Evolutionary conservation across 176 grass and related monocot species (phyloP).

Genomic region (Cenchrus purpureus): DNA sequence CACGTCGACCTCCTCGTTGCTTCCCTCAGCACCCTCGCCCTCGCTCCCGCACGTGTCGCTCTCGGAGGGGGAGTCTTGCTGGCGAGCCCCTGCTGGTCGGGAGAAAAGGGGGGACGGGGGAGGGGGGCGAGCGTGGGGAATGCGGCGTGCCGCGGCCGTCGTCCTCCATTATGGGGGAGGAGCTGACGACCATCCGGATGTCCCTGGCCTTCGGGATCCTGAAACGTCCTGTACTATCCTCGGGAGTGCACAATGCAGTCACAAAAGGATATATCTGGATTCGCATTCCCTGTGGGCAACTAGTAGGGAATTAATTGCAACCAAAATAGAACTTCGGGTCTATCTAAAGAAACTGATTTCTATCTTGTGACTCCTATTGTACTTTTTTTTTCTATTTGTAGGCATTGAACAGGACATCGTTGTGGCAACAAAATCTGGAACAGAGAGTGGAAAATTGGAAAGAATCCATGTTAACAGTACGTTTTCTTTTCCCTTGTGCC

Average conservation of each 20-base stretch:
- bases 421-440: not conserved
- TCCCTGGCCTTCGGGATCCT: too few relatives aligned
- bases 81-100: too few relatives aligned
- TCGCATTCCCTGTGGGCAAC: not conserved
- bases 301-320: not conserved
- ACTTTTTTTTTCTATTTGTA: not conserved
- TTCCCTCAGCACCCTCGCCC: too few relatives aligned
- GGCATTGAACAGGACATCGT: not conserved
- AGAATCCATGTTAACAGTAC: not conserved
- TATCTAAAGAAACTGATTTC: not conserved
- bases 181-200: too few relatives aligned
- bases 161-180: too few relatives aligned
- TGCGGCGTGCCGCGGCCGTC: too few relatives aligned
- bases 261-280: not conserved
- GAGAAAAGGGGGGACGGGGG: too few relatives aligned
- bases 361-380: not conserved
- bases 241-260: not conserved
- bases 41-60: too few relatives aligned
- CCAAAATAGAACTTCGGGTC: not conserved
- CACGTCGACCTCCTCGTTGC: too few relatives aligned
- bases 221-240: not conserved
- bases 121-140: too few relatives aligned
- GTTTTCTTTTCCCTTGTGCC: not conserved
- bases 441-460: conserved; percentile 5
- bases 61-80: too few relatives aligned